Percentiles rank a stretch among this genome's conserved stretches.
Conservation (phyloP, 371 early-diverging fungal species). For the Apophysomyces elegans region DNA sequence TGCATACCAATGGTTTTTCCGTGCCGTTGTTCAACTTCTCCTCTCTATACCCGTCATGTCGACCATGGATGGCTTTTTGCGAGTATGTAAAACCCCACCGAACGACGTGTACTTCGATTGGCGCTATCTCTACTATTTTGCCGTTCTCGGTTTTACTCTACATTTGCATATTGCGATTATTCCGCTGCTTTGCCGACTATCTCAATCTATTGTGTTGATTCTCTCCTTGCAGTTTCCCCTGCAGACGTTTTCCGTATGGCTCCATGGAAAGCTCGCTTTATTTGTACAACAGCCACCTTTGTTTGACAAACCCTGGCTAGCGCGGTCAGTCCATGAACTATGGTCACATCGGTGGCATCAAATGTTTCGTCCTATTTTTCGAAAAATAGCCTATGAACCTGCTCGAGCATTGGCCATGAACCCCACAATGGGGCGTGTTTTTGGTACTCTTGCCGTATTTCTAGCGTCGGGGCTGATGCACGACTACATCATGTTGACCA, state of each 20-base stretch:
- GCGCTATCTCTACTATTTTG: conserved; percentile 21
- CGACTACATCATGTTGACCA: conserved; percentile 38
- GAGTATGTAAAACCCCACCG: conserved; percentile 30
- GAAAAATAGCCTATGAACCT: conserved; percentile 30
- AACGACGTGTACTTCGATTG: conserved; percentile 12
- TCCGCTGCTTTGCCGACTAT: conserved; percentile 21
- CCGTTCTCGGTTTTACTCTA: conserved; percentile 28
- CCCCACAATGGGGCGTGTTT: conserved; percentile 18
- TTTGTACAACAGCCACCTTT: conserved; percentile 32
- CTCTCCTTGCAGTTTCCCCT: not conserved
- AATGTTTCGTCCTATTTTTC: conserved; percentile 37
- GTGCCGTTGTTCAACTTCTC: conserved; percentile 9
- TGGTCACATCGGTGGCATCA: conserved; percentile 48
- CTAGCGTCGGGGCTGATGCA: conserved; percentile 39
- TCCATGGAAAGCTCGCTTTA: conserved; percentile 5
- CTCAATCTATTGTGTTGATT: conserved; percentile 9
- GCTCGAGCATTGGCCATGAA: conserved; percentile 18
- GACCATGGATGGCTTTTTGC: conserved; percentile 30
- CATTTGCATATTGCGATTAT: conserved; percentile 29
- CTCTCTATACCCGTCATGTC: conserved; percentile 29
- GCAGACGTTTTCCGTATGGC: conserved; percentile 8
- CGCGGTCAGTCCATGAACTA: conserved; percentile 32
- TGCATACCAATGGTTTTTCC: conserved; percentile 18
- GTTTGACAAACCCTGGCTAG: conserved; percentile 34
- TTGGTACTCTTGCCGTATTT: conserved; percentile 35